phyloP scores from a whole-genome alignment of 257 asterid species.

The Coffea eugenioides region DNA sequence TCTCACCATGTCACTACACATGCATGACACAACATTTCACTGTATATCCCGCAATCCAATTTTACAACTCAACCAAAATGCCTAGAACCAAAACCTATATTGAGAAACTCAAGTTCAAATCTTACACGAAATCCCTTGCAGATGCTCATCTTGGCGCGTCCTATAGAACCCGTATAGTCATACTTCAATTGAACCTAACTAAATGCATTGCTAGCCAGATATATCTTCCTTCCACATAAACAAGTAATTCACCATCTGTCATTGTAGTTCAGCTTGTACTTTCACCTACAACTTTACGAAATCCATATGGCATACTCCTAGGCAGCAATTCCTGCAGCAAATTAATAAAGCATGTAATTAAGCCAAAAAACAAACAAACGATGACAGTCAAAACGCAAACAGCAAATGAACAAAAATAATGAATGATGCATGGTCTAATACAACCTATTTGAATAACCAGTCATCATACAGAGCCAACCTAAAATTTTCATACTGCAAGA shows the following conservation, averaged over 20 bases:
- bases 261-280: slow-evolving; percentile 31
- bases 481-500: background rate
- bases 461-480: background rate
- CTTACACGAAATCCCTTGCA: slow-evolving; percentile 39
- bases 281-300: slow-evolving; percentile 39
- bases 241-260: slow-evolving; percentile 32
- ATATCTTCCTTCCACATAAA: slow-evolving; percentile 33
- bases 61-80: slow-evolving; percentile 45
- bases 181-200: slow-evolving; percentile 25
- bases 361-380: background rate
- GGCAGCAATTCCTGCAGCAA: slow-evolving; percentile 63
- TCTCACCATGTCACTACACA: slow-evolving; percentile 27
- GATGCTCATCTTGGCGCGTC: slow-evolving; percentile 36
- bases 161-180: slow-evolving; percentile 32
- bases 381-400: background rate
- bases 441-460: slow-evolving; percentile 2
- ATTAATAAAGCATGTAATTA: slow-evolving; percentile 8
- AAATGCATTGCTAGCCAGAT: slow-evolving; percentile 35
- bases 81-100: slow-evolving; percentile 44
- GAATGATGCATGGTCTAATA: background rate
- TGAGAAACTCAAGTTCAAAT: slow-evolving; percentile 42
- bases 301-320: slow-evolving; percentile 43
- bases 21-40: slow-evolving; percentile 32
- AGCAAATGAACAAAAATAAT: background rate
- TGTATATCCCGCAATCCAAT: slow-evolving; percentile 47